Evolutionary conservation across 129 eudicot species (phyloP), one percentile per base, ranked within the genome.

Genomic region (Chrysanthemum lavandulifolium): DNA sequence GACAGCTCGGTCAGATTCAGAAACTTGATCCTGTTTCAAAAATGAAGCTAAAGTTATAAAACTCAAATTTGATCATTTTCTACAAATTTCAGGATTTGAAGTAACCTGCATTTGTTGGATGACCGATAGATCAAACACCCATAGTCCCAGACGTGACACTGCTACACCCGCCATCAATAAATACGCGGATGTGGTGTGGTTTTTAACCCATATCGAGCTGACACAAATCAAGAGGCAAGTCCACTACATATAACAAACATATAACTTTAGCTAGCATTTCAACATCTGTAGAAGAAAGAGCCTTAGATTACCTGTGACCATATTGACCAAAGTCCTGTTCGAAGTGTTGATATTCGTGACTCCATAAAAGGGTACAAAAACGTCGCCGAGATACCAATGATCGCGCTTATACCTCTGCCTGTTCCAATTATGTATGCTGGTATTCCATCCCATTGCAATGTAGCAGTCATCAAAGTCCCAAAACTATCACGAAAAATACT

Each of bases 51-150:
- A 65, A 4, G 2, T 65, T 50, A 58, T 14, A 63, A 71, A 71
- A 78, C 77, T 33, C 19, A 19, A 62, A 78, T 43, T 23, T n/a
- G 64, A 25, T 71, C 29, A 0, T 63, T 23, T 61, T 49, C 29
- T 69, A 49, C 5, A 14, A 3, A 5, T 68, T 12, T 15, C 29
- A 27, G 64, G 19, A 21, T 69, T 54, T 64, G 0, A 52, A 0
- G 68, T 68, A 69, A 86, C 99, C 96, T 94, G 96, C 97, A 94
- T 94, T 81, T 90, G 96, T 68, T 90, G 99, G 84, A 90, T 90
- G 76, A 90, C 94, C 2, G 99, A 79, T 72, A 94, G 85, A 74
- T 94, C 99, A 78, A 94, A 94, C 89, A 88, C 81, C 99, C 99
- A 94, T 4, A 90, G 78, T 67, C 99, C 99, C 2, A 94, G 84